Evolutionary conservation across 192 early-diverging fungal species (phyloP).

Genomic region (Pecoramyces ruminantium): DNA sequence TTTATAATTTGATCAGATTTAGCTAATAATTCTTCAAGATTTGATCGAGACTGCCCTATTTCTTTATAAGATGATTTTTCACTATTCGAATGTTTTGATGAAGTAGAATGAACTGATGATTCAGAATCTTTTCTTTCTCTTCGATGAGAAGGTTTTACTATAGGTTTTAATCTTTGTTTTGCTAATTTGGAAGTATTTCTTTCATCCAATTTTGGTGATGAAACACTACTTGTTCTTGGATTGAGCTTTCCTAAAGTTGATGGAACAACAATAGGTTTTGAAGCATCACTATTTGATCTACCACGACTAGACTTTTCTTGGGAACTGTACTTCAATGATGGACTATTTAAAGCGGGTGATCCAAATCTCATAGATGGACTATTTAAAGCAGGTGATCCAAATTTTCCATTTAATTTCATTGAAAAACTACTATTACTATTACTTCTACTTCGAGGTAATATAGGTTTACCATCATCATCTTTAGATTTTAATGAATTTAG

Average conservation of each 20-base stretch:
- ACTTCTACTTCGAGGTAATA: background rate
- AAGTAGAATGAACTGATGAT: background rate
- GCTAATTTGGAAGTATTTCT: background rate
- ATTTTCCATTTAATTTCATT: background rate
- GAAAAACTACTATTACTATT: background rate
- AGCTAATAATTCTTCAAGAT: background rate
- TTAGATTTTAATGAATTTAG: background rate
- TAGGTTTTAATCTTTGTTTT: background rate
- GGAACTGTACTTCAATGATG: background rate
- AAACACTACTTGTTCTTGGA: background rate
- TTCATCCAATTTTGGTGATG: background rate
- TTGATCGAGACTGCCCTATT: background rate
- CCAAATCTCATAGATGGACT: background rate
- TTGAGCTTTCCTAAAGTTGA: background rate
- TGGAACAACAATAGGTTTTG: background rate
- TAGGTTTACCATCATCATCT: no score
- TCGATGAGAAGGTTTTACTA: background rate
- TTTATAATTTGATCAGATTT: background rate
- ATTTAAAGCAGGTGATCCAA: no score
- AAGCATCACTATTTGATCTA: background rate
- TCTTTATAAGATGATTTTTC: background rate
- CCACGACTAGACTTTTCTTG: background rate
- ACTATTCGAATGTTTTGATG: background rate
- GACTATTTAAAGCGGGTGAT: background rate
- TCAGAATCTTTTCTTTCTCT: background rate